Evolutionary conservation across 116 monocot genomes (phyloP).

Genomic region (Dioscorea cayenensis): DNA sequence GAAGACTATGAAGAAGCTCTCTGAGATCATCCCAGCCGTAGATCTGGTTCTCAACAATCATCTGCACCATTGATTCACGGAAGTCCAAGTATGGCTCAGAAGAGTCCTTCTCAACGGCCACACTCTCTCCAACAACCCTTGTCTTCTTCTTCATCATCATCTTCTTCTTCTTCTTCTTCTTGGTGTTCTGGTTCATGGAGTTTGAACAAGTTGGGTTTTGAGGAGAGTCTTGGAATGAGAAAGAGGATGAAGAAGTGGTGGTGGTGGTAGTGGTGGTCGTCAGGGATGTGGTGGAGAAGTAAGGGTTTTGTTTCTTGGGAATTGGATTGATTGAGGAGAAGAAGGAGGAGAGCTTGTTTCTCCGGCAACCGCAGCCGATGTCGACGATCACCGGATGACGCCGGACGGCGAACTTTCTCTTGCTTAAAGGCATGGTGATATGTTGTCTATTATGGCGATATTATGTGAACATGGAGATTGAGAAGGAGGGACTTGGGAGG

Average conservation of each 20-base stretch:
- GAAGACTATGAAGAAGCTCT: slow-evolving; percentile 37
- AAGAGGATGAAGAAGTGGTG: background rate
- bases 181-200: background rate
- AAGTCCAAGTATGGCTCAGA: slow-evolving; percentile 48
- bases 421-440: background rate
- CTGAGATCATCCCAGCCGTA: slow-evolving; percentile 31
- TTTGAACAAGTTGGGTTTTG: background rate
- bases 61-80: slow-evolving; percentile 48
- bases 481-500: background rate
- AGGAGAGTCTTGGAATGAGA: background rate
- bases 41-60: slow-evolving; percentile 58
- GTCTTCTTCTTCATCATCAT: slow-evolving; percentile 10
- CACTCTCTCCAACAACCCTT: slow-evolving; percentile 26
- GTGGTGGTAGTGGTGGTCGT: background rate
- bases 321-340: slow-evolving; percentile 11
- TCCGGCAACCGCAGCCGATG: slow-evolving; percentile 29
- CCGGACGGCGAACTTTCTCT: background rate
- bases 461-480: background rate
- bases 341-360: slow-evolving; percentile 19
- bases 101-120: slow-evolving; percentile 59
- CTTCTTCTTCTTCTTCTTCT: background rate
- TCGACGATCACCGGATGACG: slow-evolving; percentile 16
- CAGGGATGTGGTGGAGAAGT: background rate
- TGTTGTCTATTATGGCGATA: background rate
- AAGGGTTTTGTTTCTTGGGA: background rate